Base-by-base conservation (phyloP, 2,329 filamentous ascomycete genomes). In the Ophiostoma himal-ulmi region DNA sequence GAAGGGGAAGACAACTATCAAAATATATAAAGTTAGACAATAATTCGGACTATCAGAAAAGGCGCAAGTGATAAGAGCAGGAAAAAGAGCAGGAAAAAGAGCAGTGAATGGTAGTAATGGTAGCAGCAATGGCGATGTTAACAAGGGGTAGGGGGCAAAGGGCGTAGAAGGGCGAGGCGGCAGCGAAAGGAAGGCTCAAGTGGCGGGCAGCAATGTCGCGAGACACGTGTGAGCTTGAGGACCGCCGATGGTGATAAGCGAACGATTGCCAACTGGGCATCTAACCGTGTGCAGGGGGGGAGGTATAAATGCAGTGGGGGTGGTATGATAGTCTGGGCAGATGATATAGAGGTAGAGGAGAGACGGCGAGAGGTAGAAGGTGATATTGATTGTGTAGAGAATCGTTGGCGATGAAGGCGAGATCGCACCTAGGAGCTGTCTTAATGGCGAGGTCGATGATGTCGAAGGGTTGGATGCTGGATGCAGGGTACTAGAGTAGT, bases 371-470 rank as follows among this genome's bases (percentile, higher is more conserved):
- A 65, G 34, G 17, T 26, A 48, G 48, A 64, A 34, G 22, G 30
- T 62, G 52, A 41, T 17, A 64, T 17, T 20, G 8, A 44, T 44
- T 20, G 7, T 8, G 5, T 20, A 20, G 3, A n/a, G 17, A 20
- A 48, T 48, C 7, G 62, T 60, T 30, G 62, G 52, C 52, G 41
- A 26, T 39, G 37, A 65, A 44, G 48, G 52, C 36, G 44, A 60
- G 37, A 36, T 70, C 69, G 48, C 64, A 65, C 69, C 62, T 65
- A 41, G 62, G 26, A 64, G 62, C 62, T 39, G 30, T 64, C 34
- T 30, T n/a, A 14, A 20, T 48, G 44, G 8, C 17, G 44, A 13
- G 11, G 62, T 65, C 3, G 36, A 65, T 64, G 30, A 36, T 41
- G 36, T 20, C 62, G 1, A 65, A 20, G 20, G 14, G 30, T 22